phyloP scores from a whole-genome alignment of 306 rosid genomes.

The Clitoria ternatea region DNA sequence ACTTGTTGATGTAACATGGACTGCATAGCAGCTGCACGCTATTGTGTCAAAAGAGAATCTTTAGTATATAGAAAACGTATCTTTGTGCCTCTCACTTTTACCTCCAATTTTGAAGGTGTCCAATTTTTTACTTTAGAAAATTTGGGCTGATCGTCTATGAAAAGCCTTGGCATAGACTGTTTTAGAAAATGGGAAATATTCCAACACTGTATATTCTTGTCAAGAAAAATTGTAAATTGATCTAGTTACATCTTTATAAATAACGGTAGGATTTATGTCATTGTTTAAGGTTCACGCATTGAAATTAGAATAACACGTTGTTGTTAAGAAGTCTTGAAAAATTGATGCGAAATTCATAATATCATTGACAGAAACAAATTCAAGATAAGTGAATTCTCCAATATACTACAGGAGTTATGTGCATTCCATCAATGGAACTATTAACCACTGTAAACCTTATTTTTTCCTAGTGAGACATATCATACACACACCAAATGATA shows the following conservation, averaged over 20 bases:
- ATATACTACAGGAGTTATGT: not conserved
- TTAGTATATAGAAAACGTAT: slow-evolving; percentile 19
- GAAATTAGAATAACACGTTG: not conserved
- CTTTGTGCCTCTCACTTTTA: not conserved
- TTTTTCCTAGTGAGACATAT: not conserved
- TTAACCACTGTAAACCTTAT: not conserved
- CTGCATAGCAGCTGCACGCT: slow-evolving; percentile 55
- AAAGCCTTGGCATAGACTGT: not conserved
- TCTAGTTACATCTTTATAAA: not conserved
- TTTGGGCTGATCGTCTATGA: not conserved
- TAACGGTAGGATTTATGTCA: not conserved
- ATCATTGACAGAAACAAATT: not conserved
- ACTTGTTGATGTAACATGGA: slow-evolving; percentile 57
- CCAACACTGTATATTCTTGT: slow-evolving; percentile 11
- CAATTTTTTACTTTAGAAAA: not conserved
- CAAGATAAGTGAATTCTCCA: not conserved
- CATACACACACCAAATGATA: not conserved
- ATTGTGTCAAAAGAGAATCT: slow-evolving; percentile 37
- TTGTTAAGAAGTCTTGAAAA: not conserved
- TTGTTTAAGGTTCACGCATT: not conserved
- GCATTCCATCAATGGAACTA: not conserved
- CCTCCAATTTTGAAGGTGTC: not conserved
- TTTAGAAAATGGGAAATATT: not conserved
- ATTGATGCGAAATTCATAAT: not conserved
- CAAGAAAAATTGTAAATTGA: slow-evolving; percentile 2